Percentiles rank a stretch among this genome's conserved stretches.
Evolutionary conservation across 148 eudicot species (phyloP).

Genomic region (Polygonum maritimum): DNA sequence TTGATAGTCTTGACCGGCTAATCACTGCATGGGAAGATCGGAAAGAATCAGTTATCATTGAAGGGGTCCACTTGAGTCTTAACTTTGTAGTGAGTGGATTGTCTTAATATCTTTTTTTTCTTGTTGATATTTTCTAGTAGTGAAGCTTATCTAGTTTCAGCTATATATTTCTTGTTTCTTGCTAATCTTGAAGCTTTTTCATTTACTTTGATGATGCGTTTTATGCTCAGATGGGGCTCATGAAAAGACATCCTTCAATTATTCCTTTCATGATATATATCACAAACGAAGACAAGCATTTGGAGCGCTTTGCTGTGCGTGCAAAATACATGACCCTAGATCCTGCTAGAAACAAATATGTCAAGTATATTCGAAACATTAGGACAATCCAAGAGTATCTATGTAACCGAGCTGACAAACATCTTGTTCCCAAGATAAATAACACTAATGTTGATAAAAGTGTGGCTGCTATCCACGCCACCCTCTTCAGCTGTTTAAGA

Average conservation of each 20-base stretch:
- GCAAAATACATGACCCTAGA: conserved; percentile 96
- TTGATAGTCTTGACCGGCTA: conserved; percentile 90
- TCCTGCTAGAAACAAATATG: conserved; percentile 85
- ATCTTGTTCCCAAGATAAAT: conserved; percentile 84
- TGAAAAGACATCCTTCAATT: conserved; percentile 96
- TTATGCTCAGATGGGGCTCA: conserved; percentile 83
- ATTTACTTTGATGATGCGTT: conserved; percentile 7
- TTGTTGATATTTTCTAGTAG: not conserved
- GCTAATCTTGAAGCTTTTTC: not conserved
- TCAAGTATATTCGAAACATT: conserved; percentile 82
- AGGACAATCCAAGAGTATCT: conserved; percentile 90
- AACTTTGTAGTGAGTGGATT: conserved; percentile 76
- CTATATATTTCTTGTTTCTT: not conserved
- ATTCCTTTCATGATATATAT: conserved; percentile 96
- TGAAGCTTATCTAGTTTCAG: not conserved
- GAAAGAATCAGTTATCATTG: conserved; percentile 89
- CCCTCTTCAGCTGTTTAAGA: conserved; percentile 74
- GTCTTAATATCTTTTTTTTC: not conserved
- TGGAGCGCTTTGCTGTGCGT: conserved; percentile 96
- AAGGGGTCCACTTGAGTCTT: conserved; percentile 98
- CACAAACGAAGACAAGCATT: conserved; percentile 83
- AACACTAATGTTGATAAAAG: conserved; percentile 96
- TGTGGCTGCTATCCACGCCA: conserved; percentile 90
- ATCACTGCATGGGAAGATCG: conserved; percentile 94
- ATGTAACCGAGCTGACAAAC: conserved; percentile 88